Base-by-base conservation (phyloP, 2,329 filamentous ascomycete species). In the Trichoderma citrinoviride region DNA sequence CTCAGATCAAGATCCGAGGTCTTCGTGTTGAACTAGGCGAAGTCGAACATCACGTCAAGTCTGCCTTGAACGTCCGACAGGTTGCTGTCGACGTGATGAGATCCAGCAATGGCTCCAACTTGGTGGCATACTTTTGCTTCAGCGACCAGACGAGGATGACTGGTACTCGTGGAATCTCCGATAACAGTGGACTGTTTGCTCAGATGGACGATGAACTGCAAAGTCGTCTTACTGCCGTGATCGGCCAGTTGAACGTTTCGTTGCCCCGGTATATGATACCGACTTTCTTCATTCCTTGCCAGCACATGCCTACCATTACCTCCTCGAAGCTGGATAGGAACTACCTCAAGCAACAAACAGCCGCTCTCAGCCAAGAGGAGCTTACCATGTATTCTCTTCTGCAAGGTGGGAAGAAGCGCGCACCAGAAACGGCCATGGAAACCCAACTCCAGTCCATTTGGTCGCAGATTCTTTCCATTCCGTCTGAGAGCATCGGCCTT, bases 261-360 rank as follows among this genome's bases (percentile, higher is more conserved):
- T 56, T 70, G 40, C 69, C 69, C 5, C 46, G 47, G 5, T 70
- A 70, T 62, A 70, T 70, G 69, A 46, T 70, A 2, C 69, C 69
- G 14, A 62, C 67, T 10, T 54, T 66, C 44, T 70, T 68, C n/a
- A 67, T 70, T 15, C 68, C 65, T 43, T 70, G 68, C 58, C 12
- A 17, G 8, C 68, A 67, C 27, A 69, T 70, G 66, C 69, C 67
- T n/a, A 52, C 60, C n/a, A 68, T 66, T 17, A 67, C 68, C 5
- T 70, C 69, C 10, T 63, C 58, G 8, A 70, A 70, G 55, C 21
- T 69, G 3, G 67, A 70, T 46, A 60, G 68, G n/a, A 67, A 65
- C n/a, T 53, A 54, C 3, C 56, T 62, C 3, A 60, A 52, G 19
- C 50, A 37, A 14, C 46, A 21, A 49, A 41, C 49, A 1, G 47